Evolutionary conservation across 805 yeast genomes (phyloP).

Genomic region (Metschnikowia hibisci): DNA sequence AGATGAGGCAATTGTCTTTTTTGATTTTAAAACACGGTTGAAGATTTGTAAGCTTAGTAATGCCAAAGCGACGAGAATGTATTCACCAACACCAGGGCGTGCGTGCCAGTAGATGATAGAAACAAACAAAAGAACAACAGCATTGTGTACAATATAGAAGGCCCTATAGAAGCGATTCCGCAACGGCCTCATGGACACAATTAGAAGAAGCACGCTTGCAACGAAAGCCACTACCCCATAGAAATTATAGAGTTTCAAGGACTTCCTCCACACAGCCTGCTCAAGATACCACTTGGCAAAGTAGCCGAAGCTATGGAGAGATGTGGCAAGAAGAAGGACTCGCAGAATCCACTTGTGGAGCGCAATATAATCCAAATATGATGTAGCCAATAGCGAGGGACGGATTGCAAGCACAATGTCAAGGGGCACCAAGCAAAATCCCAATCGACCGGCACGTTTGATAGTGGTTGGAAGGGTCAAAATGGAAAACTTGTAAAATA

Average conservation of each 20-base stretch:
- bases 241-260: slow-evolving; percentile 38
- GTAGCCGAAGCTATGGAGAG: slow-evolving; percentile 53
- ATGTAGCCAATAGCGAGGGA: slow-evolving; percentile 47
- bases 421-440: slow-evolving; percentile 56
- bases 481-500: slow-evolving; percentile 32
- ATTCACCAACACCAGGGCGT: slow-evolving; percentile 56
- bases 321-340: slow-evolving; percentile 41
- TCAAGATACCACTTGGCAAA: slow-evolving; percentile 44
- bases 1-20: background rate
- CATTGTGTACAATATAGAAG: slow-evolving; percentile 58
- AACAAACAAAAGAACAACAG: slow-evolving; percentile 43
- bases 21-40: slow-evolving; percentile 22
- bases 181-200: slow-evolving; percentile 46
- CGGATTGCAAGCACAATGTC: slow-evolving; percentile 53
- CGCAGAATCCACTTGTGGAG: slow-evolving; percentile 75
- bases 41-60: slow-evolving; percentile 36
- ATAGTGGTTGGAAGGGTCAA: slow-evolving; percentile 30
- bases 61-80: background rate
- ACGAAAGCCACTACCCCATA: slow-evolving; percentile 48
- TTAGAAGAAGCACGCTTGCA: slow-evolving; percentile 32
- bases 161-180: slow-evolving; percentile 47
- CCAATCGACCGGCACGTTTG: slow-evolving; percentile 60
- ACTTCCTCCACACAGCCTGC: slow-evolving; percentile 29
- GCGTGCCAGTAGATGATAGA: slow-evolving; percentile 55
- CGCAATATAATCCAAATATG: slow-evolving; percentile 51